A percentile compares a stretch with the other conserved stretches of the same genome.
Conservation (phyloP, 352 stramenopile genomes). For the Globisporangium radiosum region DNA sequence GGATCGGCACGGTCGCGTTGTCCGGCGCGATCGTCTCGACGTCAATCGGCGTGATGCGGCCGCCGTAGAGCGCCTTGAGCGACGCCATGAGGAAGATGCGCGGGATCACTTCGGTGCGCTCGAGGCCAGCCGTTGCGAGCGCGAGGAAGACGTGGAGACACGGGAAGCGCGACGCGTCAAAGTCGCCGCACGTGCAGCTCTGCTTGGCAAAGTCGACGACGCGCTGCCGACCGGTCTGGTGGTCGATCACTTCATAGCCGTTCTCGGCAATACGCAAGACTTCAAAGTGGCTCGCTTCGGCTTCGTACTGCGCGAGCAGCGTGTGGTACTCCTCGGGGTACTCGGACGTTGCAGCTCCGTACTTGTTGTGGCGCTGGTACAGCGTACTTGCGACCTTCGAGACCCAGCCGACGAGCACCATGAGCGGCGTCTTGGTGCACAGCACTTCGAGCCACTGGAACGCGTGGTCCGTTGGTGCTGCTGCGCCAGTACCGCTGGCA, state of each 20-base stretch:
- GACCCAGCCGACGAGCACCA: constrained; percentile 77
- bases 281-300: constrained; percentile 45
- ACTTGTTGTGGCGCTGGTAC: constrained; percentile 69
- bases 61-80: constrained; percentile 62
- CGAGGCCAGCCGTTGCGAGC: constrained; percentile 51
- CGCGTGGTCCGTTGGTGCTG: constrained; percentile 17
- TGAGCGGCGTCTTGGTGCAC: constrained; percentile 58
- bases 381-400: constrained; percentile 71
- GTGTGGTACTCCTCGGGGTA: constrained; percentile 73
- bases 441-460: constrained; percentile 64
- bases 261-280: constrained; percentile 63
- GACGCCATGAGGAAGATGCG: constrained; percentile 79
- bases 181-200: constrained; percentile 71
- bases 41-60: constrained; percentile 75
- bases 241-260: constrained; percentile 72
- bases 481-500: not conserved
- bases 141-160: constrained; percentile 77
- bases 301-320: constrained; percentile 56
- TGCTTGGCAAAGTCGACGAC: constrained; percentile 75
- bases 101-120: constrained; percentile 66
- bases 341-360: constrained; percentile 64
- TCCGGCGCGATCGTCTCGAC: constrained; percentile 62
- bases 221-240: constrained; percentile 49
- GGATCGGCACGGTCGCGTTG: constrained; percentile 44
- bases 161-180: constrained; percentile 63